phyloP scores from a whole-genome alignment of 2,329 filamentous ascomycete species.

The Emmonsia crescens region DNA sequence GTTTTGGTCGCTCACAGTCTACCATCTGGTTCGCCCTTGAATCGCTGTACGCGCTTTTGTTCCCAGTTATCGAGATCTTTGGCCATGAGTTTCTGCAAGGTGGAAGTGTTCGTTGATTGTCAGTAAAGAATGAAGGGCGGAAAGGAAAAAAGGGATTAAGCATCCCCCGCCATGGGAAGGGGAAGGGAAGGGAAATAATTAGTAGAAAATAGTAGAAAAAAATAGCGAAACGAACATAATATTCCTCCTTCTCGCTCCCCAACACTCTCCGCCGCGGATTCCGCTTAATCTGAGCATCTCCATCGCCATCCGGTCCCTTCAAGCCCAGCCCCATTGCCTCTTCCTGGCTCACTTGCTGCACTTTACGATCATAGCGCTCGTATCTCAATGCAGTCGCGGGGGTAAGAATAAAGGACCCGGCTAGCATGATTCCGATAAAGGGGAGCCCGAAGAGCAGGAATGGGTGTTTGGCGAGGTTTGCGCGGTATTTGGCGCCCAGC shows the following conservation, averaged over 20 bases:
- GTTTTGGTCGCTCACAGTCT: slow-evolving; percentile 44
- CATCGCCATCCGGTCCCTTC: slow-evolving; percentile 55
- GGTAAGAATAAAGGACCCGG: slow-evolving; percentile 86
- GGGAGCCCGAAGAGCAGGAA: slow-evolving; percentile 91
- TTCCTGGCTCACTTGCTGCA: slow-evolving; percentile 71
- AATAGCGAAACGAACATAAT: slow-evolving; percentile 30
- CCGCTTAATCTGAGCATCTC: slow-evolving; percentile 61
- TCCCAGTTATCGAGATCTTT: slow-evolving; percentile 96
- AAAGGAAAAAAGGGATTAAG: no score
- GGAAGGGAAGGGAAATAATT: neutral
- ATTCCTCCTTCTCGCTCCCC: slow-evolving; percentile 37
- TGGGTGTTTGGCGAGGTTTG: slow-evolving; percentile 62
- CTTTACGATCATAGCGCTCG: slow-evolving; percentile 83
- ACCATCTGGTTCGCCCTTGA: slow-evolving; percentile 84
- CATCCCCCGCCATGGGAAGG: no score
- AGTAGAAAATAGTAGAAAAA: no score
- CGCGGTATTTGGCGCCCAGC: slow-evolving; percentile 67
- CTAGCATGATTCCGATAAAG: slow-evolving; percentile 81
- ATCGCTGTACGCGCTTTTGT: slow-evolving; percentile 82
- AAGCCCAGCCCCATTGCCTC: slow-evolving; percentile 71
- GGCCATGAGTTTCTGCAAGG: slow-evolving; percentile 58
- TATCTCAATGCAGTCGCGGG: slow-evolving; percentile 89
- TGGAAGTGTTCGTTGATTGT: slow-evolving; percentile 1
- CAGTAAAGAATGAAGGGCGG: no score
- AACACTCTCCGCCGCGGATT: slow-evolving; percentile 35